Evolutionary conservation across 306 rosid genomes (phyloP).

Genomic region (Prunus salicina): DNA sequence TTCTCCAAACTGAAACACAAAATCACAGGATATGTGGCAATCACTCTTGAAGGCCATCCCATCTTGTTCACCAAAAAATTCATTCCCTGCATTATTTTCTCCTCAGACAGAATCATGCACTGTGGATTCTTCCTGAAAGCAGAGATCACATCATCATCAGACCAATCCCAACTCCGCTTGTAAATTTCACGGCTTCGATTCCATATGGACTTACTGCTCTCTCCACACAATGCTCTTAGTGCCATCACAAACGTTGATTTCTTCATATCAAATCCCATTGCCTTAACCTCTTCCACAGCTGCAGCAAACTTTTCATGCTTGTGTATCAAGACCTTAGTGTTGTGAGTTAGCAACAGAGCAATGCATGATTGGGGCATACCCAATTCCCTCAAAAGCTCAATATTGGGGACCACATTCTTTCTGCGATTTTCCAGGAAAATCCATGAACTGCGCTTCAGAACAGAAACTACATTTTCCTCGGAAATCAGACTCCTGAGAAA

Average conservation of each 20-base stretch:
- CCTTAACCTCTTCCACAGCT: constrained; percentile 25
- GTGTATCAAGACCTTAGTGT: constrained; percentile 7
- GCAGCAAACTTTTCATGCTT: neutral
- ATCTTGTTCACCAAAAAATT: constrained; percentile 33
- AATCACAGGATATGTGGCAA: neutral
- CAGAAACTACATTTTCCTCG: constrained; percentile 3
- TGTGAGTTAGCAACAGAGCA: constrained; percentile 2
- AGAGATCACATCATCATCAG: constrained; percentile 29
- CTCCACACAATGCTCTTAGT: constrained; percentile 9
- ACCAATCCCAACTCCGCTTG: constrained; percentile 55
- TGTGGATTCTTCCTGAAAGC: constrained; percentile 42
- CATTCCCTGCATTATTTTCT: constrained; percentile 40
- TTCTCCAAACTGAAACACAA: constrained; percentile 35
- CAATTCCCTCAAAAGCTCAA: constrained; percentile 28
- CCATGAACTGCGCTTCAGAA: neutral
- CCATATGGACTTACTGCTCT: constrained; percentile 35
- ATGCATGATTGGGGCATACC: constrained; percentile 30
- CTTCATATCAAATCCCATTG: constrained; percentile 39
- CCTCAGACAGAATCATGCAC: constrained; percentile 28
- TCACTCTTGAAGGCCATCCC: constrained; percentile 22
- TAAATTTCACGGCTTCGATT: constrained; percentile 29
- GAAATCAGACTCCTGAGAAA: constrained; percentile 28
- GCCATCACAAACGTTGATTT: constrained; percentile 24
- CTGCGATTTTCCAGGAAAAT: neutral
- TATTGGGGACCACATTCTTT: constrained; percentile 11